Base-by-base conservation (phyloP, 1,284 basidiomycete genomes). In the Stygiomarasmius scandens region DNA sequence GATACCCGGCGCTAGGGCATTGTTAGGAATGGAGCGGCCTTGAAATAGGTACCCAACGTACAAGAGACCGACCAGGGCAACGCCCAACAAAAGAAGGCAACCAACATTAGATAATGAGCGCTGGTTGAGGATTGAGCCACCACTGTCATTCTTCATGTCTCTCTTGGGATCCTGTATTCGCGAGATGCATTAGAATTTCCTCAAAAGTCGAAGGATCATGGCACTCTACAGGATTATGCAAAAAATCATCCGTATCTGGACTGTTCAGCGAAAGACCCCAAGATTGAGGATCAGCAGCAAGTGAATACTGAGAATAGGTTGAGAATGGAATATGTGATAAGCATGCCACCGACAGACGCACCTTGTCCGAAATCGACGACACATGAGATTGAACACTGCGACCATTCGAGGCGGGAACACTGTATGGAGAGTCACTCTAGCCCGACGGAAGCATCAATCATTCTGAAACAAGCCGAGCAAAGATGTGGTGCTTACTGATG, bases 41-140 rank as follows among this genome's bases (percentile, higher is more conserved):
- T 12, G 29, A 32, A 12, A 32, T 3, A 20, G 36, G 58, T 38
- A 52, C 50, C 49, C 11, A 51, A 72, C 84, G 65, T 63, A 85
- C 84, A 86, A 86, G 34, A 85, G 75, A 38, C 70, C 72, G 52
- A 89, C 53, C 22, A 85, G 74, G 1, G 74, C 75, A 0, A 77
- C 20, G 4, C 66, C 66, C 4, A 89, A 70, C 48, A 90, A 61
- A 34, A 79, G 61, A 3, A 91, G 74, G 69, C 86, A 90, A 0
- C 89, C 88, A 2, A 90, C 66, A 66, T 91, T 90, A 49, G 73
- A 72, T n/a, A 89, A 29, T 8, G 88, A 88, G 64, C 89, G 78
- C 2, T 56, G 14, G 12, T 78, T 77, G 57, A 77, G 73, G 51
- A 78, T 66, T n/a, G 58, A 62, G 2, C 73, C 73, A 16, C 73